Base-by-base conservation (phyloP, 805 yeast genomes). In the Myxozyma kluyveri region DNA sequence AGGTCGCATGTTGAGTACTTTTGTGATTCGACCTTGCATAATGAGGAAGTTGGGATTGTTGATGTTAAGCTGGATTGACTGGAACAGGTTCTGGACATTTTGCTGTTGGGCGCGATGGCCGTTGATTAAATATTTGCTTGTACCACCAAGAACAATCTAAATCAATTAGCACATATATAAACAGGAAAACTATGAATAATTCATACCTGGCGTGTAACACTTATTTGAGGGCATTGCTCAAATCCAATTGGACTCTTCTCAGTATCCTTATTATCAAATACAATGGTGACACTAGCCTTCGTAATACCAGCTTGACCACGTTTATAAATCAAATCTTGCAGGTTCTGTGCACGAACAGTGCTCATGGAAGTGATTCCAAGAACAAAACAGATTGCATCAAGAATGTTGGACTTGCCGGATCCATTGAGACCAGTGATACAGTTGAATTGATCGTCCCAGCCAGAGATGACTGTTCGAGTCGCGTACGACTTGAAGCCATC, bases 401-500 rank as follows among this genome's bases (percentile, higher is more conserved):
- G 75, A 52, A 93, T 90, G 67, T 93, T 93, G 21, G 98, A 91
- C 66, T 93, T 93, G 4, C 99, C 99, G 0, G 96, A 88, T 7
- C 99, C 99, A 67, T 93, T 93, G 45, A 93, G 76, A 5, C 99
- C 99, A 0, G 99, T 95, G 66, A 93, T 91, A 63, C 98, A 96
- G 71, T 95, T 93, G 72, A 93, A 95, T 70, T 86, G 96, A 1
- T 87, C 79, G 69, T 93, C 99, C 99, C 99, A 95, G 24, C 83
- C 86, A 1, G 95, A 80, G 29, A 93, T 87, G 27, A 90, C 97
- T 0, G 99, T 93, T 73, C 98, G 84, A 1, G 96, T 86, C 24
- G 98, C 96, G 64, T 93, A 93, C 21, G 97, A 88, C 73, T 93
- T 93, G 79, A 93, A 93, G 41, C 99, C 99, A 70, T 93, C 99